phyloP scores from a whole-genome alignment of 2,329 filamentous ascomycete species.

The Sarocladiaceae sp. region DNA sequence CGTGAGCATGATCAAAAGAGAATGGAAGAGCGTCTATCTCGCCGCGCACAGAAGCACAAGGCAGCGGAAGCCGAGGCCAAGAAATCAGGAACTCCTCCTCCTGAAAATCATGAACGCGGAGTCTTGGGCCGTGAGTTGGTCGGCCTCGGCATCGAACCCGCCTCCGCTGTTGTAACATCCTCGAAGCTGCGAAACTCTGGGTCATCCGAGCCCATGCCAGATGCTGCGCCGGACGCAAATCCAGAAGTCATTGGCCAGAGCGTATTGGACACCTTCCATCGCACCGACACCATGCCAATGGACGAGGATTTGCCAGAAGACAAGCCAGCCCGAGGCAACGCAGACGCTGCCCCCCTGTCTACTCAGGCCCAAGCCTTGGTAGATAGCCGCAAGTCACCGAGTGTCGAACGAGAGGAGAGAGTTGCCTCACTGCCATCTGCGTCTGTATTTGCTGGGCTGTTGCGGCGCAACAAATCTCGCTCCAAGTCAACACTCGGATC shows the following conservation, averaged over 20 bases:
- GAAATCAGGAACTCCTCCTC: conserved; percentile 43
- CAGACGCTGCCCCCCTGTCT: not conserved
- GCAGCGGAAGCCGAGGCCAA: conserved; percentile 50
- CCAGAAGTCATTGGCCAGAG: not conserved
- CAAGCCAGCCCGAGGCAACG: not conserved
- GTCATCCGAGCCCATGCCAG: conserved; percentile 18
- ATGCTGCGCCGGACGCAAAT: conserved; percentile 15
- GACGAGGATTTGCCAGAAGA: conserved; percentile 4
- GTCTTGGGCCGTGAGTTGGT: conserved; percentile 52
- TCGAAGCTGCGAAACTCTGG: conserved; percentile 35
- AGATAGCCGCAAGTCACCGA: not conserved
- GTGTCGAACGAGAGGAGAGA: conserved; percentile 16
- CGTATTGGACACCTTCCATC: conserved; percentile 22
- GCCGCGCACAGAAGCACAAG: conserved; percentile 60
- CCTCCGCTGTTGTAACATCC: conserved; percentile 50
- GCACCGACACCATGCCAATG: conserved; percentile 19
- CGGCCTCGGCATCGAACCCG: conserved; percentile 50
- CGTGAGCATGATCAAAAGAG: conserved; percentile 61
- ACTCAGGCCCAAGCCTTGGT: conserved; percentile 7
- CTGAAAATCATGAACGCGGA: conserved; percentile 53
- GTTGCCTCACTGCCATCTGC: conserved; percentile 17
- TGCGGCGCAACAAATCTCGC: conserved; percentile 40
- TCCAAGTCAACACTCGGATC: conserved; percentile 43
- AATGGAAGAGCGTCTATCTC: conserved; percentile 57
- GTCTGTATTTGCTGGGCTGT: conserved; percentile 26